phyloP scores from a whole-genome alignment of 106 monocot genomes.

The Agapanthus africanus region DNA sequence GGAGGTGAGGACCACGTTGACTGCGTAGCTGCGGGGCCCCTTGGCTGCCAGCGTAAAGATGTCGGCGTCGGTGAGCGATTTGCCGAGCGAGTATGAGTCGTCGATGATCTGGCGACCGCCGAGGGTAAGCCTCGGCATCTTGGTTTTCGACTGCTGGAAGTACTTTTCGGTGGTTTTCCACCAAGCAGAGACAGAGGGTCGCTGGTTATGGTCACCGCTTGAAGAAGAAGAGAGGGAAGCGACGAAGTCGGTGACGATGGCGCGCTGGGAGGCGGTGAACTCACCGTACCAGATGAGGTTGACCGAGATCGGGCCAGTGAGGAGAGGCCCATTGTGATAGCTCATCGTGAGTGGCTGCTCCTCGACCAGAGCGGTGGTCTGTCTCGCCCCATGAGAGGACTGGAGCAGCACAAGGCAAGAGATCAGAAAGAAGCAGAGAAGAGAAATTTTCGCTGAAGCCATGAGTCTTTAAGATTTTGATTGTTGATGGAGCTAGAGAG shows the following conservation, averaged over 20 bases:
- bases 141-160: conserved; percentile 8
- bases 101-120: conserved; percentile 17
- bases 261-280: conserved; percentile 34
- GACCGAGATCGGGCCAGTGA: conserved; percentile 24
- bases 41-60: conserved; percentile 18
- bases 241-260: conserved; percentile 43
- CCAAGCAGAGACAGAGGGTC: conserved; percentile 27
- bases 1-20: conserved; percentile 34
- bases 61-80: conserved; percentile 10
- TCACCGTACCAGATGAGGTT: conserved; percentile 44
- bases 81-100: conserved; percentile 24
- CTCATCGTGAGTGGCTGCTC: conserved; percentile 9
- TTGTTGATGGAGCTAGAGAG: no score
- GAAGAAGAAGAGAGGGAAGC: conserved; percentile 13
- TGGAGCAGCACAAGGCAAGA: not conserved
- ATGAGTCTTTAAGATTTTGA: no score
- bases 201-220: not conserved
- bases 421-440: not conserved
- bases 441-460: no score
- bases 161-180: conserved; percentile 26
- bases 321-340: conserved; percentile 36
- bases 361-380: conserved; percentile 1
- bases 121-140: conserved; percentile 12
- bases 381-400: not conserved
- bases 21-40: conserved; percentile 8